These are phyloP conservation scores for Phascolomyces articulosus DNA, from an alignment of 371 early-diverging fungal species.

Conservation along the genomic window DNA sequence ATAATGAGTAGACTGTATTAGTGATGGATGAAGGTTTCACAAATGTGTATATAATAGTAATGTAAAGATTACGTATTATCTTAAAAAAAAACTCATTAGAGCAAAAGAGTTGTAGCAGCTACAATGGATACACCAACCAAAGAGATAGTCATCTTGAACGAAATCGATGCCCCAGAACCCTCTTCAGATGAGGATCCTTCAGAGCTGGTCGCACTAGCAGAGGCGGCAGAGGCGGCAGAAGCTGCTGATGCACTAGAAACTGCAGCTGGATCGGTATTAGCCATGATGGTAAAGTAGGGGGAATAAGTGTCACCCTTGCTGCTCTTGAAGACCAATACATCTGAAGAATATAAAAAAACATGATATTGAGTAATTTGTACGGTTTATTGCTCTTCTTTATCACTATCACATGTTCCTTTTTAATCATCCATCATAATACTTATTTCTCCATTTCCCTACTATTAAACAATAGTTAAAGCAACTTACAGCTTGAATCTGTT, in stretches of 20 bases:
- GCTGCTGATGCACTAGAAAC: not conserved
- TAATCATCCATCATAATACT: no score
- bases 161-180: not conserved
- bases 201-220: not conserved
- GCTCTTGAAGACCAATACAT: conserved; percentile 34
- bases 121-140: not conserved
- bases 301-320: conserved; percentile 38
- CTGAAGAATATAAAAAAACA: conserved; percentile 11
- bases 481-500: conserved; percentile 36
- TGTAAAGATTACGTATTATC: no score
- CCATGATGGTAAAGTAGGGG: conserved; percentile 44
- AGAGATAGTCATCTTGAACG: not conserved
- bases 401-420: no score
- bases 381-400: no score
- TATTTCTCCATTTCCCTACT: no score
- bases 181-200: not conserved
- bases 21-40: no score
- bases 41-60: no score
- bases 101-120: not conserved
- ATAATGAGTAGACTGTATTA: no score
- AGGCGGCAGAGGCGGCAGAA: conserved; percentile 10
- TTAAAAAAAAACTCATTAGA: no score
- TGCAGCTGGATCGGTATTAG: conserved; percentile 14
- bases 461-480: no score
- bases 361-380: no score